Evolutionary conservation across 140 eudicot species (phyloP), one percentile per base, ranked within the genome.

Genomic region (Ambrosia hybrid): DNA sequence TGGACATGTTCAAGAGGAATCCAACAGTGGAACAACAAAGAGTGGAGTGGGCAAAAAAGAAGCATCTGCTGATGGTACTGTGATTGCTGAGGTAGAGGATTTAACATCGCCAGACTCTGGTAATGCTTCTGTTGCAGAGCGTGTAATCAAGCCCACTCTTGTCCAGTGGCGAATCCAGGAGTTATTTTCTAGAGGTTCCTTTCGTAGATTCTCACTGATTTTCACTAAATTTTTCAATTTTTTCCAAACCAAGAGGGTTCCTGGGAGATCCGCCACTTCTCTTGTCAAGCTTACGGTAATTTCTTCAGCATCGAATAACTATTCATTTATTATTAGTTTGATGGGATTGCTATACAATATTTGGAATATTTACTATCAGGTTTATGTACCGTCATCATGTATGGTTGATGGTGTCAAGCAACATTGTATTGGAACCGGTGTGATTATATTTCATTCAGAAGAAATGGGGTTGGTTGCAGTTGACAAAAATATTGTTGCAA

Each of bases 361-460:
- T 51, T 51, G 36, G 36, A 60, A 58, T n/a, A 57, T 43, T 60
- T 65, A 10, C 13, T 81, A 48, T 36, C 85, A 94, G 99, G 99
- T 94, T 79, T 86, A 86, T 81, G 93, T 93, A 64, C 97, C 99
- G 52, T 83, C 99, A 49, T 90, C 97, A 51, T 90, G 96, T 80
- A 87, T 93, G 99, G 82, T 87, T 69, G 97, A 93, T 81, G 99
- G 99, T 51, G 96, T 90, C 72, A 94, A 88, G 12, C 99, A 93
- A 73, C 96, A 90, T 84, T 93, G 82, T 77, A 80, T 84, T 80
- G 99, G 99, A 73, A 93, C 97, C 30, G 99, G 97, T 67, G 91
- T 93, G 39, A 90, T 93, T 78, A 81, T 93, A 80, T 82, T 81
- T 80, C 99, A 93, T 83, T 90, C 99, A 9, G 69, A 81, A 70